Percentiles rank a stretch among this genome's conserved stretches.
phyloP scores from a whole-genome alignment of 2,329 filamentous ascomycete species.

The Setomelanomma holmii region DNA sequence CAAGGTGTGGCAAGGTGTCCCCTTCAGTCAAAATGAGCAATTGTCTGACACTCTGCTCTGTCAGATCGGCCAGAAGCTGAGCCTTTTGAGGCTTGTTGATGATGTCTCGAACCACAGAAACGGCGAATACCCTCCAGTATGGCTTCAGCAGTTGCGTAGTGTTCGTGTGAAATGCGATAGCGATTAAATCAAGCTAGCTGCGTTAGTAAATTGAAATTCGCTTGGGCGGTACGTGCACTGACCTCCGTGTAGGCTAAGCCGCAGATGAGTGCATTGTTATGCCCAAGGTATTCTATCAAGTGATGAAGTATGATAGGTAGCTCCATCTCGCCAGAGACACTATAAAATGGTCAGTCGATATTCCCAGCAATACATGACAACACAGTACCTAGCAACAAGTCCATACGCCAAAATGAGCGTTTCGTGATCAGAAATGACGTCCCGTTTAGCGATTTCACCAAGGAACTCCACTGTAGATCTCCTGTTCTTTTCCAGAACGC shows the following conservation, averaged over 20 bases:
- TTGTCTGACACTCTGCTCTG: conserved; percentile 76
- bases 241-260: conserved; percentile 85
- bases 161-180: conserved; percentile 67
- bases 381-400: conserved; percentile 76
- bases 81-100: conserved; percentile 81
- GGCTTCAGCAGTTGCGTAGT: conserved; percentile 77
- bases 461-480: conserved; percentile 74
- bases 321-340: conserved; percentile 78
- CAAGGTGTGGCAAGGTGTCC: conserved; percentile 84
- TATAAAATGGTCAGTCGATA: conserved; percentile 36
- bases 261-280: conserved; percentile 79
- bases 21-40: conserved; percentile 79
- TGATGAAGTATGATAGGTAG: conserved; percentile 85
- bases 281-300: conserved; percentile 85
- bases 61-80: conserved; percentile 78
- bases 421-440: conserved; percentile 74
- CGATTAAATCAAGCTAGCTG: conserved; percentile 70
- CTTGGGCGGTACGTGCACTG: not conserved
- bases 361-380: not conserved
- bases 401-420: conserved; percentile 86
- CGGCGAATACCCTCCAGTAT: conserved; percentile 87
- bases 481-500: conserved; percentile 68
- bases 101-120: conserved; percentile 83
- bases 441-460: conserved; percentile 73
- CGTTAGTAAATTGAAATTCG: conserved; percentile 1